Base-by-base conservation (phyloP, 345 rosid species). In the Dipteronia sinensis region DNA sequence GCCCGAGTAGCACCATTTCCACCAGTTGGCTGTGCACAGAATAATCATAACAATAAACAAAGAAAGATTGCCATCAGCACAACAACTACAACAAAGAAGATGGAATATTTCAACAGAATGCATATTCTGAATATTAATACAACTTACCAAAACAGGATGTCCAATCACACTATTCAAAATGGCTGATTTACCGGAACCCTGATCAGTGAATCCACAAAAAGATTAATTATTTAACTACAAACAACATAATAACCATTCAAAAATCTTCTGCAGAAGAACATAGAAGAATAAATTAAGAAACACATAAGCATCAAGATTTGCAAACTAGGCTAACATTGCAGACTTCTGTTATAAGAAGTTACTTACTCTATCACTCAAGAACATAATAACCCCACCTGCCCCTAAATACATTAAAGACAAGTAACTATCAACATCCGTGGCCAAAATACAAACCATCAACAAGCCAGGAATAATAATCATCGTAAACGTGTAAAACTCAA, bases 121-220 rank as follows among this genome's bases (percentile, higher is more conserved):
- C 25, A 64, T 74, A 55, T 10, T 61, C 65, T 62, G 40, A 65
- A 76, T 69, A 55, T 22, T 15, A 74, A 72, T 51, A 76, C 31
- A 81, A 76, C 95, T 88, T 83, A 97, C 99, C 90, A 97, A 82
- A 67, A 97, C 87, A 69, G 98, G 98, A 85, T 97, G 98, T 71
- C 99, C 99, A 76, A 97, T 88, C 20, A 97, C 81, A 90, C 99
- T 97, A 82, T 97, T 97, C 72, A 97, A 81, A 69, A 85, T 88
- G 9, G 97, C 99, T 82, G 99, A 97, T 83, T 97, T 97, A 67
- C 99, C 99, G 77, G 99, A 97, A 82, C 99, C 99, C 99, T 94
- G 89, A 56, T 74, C 79, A 84, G 20, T 40, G 27, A 12, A 27
- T 63, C 61, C 75, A 78, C 61, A 69, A 47, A 31, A 75, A 58